Evolutionary conservation across 2,329 filamentous ascomycete species (phyloP).

Genomic region (Aspergillus phoenicis): DNA sequence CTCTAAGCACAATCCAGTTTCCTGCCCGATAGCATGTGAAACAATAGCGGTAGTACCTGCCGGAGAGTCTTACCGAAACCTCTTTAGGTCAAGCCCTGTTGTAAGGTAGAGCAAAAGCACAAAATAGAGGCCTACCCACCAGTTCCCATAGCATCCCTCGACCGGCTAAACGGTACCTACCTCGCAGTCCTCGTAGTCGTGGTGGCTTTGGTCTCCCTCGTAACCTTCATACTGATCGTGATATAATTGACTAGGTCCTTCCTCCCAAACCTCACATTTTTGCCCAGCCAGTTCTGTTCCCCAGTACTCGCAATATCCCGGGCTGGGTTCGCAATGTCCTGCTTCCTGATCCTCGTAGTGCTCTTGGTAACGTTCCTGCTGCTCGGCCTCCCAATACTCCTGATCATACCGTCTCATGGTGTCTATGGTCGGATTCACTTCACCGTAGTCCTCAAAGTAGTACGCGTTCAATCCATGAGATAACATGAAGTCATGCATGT

Average conservation of each 20-base stretch:
- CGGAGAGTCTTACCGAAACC: background rate
- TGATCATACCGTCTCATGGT: conserved; percentile 5
- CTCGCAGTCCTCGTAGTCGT: background rate
- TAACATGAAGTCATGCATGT: conserved; percentile 13
- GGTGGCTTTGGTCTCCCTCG: background rate
- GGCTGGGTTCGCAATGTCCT: background rate
- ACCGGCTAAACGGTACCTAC: background rate
- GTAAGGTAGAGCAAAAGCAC: background rate
- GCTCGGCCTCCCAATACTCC: background rate
- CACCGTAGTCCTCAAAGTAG: conserved; percentile 1
- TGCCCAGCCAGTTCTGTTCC: background rate
- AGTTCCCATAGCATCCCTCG: background rate
- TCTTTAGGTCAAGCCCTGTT: background rate
- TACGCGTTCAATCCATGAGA: conserved; percentile 9
- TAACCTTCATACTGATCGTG: background rate
- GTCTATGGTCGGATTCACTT: conserved; percentile 10
- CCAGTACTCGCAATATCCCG: background rate
- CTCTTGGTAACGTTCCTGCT: background rate
- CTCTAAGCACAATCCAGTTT: no score
- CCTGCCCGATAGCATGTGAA: background rate
- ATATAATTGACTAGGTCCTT: no score
- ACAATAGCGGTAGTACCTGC: background rate
- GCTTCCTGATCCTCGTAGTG: background rate
- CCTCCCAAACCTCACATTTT: no score
- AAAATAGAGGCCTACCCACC: background rate